Evolutionary conservation across 2,329 filamentous ascomycete species (phyloP).

Genomic region (Penicillium sp.): DNA sequence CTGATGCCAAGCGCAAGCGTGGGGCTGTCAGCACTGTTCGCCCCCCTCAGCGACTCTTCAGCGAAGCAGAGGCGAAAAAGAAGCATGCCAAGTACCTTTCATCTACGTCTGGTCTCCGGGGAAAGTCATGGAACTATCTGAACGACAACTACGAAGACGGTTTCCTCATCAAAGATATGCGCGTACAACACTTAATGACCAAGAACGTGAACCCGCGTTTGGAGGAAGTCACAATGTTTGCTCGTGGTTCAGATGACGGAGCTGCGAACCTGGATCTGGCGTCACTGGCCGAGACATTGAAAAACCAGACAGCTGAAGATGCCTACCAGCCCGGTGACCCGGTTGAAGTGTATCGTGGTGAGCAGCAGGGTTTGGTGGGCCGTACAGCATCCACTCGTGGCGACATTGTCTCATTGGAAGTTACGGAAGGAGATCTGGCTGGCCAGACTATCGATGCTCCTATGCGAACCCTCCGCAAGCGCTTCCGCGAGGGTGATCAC

Average conservation of each 20-base stretch:
- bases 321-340: constrained; percentile 90
- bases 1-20: constrained; percentile 80
- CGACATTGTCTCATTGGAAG: constrained; percentile 87
- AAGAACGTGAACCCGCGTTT: constrained; percentile 91
- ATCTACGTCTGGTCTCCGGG: constrained; percentile 56
- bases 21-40: constrained; percentile 61
- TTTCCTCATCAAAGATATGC: constrained; percentile 91
- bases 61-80: constrained; percentile 89
- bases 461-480: constrained; percentile 87
- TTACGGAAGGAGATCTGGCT: constrained; percentile 78
- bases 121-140: constrained; percentile 81
- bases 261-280: constrained; percentile 92
- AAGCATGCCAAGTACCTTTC: constrained; percentile 70
- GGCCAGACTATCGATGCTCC: constrained; percentile 92
- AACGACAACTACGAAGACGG: constrained; percentile 90
- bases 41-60: constrained; percentile 89
- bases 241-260: constrained; percentile 84
- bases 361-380: constrained; percentile 89
- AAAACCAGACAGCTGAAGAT: constrained; percentile 78
- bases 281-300: constrained; percentile 85
- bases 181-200: constrained; percentile 80
- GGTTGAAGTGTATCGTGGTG: constrained; percentile 95
- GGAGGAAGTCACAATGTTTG: constrained; percentile 95
- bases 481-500: constrained; percentile 91
- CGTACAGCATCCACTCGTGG: constrained; percentile 83